Percentiles rank a stretch among this genome's conserved stretches.
Conservation (phyloP, 208 protist species). For the Acanthamoeba polyphaga region DNA sequence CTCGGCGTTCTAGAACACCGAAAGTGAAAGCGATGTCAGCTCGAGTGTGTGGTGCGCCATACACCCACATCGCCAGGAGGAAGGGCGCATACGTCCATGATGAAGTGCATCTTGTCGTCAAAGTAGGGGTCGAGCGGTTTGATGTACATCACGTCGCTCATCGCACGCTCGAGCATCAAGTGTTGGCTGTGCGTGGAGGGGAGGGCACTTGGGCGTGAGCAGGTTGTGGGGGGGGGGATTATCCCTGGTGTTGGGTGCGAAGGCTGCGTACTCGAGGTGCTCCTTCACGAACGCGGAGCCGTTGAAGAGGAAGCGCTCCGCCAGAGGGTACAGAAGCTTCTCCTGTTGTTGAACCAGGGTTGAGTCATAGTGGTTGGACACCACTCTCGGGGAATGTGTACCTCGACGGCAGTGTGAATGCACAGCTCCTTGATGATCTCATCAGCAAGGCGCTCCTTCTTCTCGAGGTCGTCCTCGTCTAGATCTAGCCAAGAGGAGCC, state of each 20-base stretch:
- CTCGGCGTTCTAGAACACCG: neutral
- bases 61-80: too few species aligned
- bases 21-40: too few species aligned
- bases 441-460: constrained; percentile 20
- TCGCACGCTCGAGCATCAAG: neutral
- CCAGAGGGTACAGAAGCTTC: constrained; percentile 46
- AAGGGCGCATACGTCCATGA: neutral
- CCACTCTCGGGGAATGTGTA: neutral
- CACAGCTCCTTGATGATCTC: constrained; percentile 62
- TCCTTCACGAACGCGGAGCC: neutral
- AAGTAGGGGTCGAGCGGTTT: constrained; percentile 53
- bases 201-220: too few species aligned
- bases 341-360: neutral
- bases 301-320: neutral
- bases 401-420: constrained; percentile 19
- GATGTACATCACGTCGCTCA: constrained; percentile 40
- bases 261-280: neutral
- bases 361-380: neutral
- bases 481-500: neutral
- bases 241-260: too few species aligned
- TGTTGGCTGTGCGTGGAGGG: neutral
- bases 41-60: too few species aligned
- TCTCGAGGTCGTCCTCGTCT: constrained; percentile 23
- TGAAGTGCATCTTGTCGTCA: constrained; percentile 62
- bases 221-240: neutral